phyloP scores from a whole-genome alignment of 2,329 filamentous ascomycete genomes.

The Cytospora leucostoma region DNA sequence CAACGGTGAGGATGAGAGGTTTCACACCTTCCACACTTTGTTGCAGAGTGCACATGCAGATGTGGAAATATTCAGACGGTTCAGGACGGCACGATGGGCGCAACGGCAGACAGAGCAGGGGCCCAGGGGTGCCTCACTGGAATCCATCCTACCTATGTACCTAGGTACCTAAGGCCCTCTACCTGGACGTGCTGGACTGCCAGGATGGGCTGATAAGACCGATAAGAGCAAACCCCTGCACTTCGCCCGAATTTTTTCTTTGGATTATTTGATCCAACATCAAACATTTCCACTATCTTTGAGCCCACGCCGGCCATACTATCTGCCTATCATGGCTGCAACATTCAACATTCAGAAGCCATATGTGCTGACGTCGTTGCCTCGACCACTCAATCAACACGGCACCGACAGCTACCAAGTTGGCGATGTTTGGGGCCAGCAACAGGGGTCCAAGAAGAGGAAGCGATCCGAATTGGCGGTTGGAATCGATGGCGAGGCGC shows the following conservation, averaged over 20 bases:
- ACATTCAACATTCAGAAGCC: constrained; percentile 65
- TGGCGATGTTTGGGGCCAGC: constrained; percentile 62
- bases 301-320: constrained; percentile 1
- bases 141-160: not conserved
- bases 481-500: constrained; percentile 63
- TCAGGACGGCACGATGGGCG: not conserved
- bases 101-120: not conserved
- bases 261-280: not conserved
- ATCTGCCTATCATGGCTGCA: constrained; percentile 49
- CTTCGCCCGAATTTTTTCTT: constrained; percentile 24
- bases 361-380: constrained; percentile 62
- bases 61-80: not conserved
- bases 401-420: constrained; percentile 53
- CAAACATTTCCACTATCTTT: not conserved
- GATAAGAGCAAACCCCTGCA: constrained; percentile 26
- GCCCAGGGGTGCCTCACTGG: not conserved
- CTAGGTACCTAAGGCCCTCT: not conserved
- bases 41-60: no score
- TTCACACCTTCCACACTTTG: not conserved
- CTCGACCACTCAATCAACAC: constrained; percentile 55
- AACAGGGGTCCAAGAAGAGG: constrained; percentile 58
- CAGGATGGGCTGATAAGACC: constrained; percentile 19
- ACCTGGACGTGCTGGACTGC: constrained; percentile 1
- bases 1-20: not conserved
- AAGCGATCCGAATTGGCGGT: constrained; percentile 65